phyloP scores from a whole-genome alignment of 768 basidiomycete species.

The Lepiota brunneoincarnata region DNA sequence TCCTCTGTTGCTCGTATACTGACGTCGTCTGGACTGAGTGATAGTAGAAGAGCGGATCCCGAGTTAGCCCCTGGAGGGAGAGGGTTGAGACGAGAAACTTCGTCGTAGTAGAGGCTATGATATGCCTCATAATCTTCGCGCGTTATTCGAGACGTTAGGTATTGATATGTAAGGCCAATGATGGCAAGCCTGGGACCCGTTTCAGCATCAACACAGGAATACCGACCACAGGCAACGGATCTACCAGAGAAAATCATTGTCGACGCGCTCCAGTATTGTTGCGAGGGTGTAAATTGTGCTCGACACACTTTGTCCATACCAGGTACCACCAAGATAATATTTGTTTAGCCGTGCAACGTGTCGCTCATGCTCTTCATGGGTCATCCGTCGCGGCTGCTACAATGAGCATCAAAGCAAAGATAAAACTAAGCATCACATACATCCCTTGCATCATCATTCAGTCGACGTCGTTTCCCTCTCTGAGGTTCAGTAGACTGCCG shows the following conservation, averaged over 20 bases:
- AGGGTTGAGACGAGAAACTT: conserved; percentile 89
- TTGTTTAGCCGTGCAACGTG: conserved; percentile 68
- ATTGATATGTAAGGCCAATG: conserved; percentile 91
- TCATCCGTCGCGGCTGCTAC: conserved; percentile 55
- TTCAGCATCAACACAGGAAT: too few species aligned
- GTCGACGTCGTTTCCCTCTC: conserved; percentile 52
- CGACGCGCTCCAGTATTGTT: conserved; percentile 85
- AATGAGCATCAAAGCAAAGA: conserved; percentile 3
- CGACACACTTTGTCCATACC: conserved; percentile 86
- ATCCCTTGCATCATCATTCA: conserved; percentile 41
- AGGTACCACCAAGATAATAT: conserved; percentile 84
- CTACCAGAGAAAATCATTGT: conserved; percentile 92
- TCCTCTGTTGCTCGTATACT: conserved; percentile 85
- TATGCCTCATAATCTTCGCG: conserved; percentile 81
- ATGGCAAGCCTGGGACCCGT: conserved; percentile 73
- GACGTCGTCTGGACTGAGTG: conserved; percentile 77
- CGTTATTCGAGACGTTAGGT: conserved; percentile 83
- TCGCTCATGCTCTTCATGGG: conserved; percentile 66
- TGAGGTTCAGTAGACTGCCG: conserved; percentile 25
- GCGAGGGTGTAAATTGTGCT: conserved; percentile 89
- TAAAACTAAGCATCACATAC: conserved; percentile 11
- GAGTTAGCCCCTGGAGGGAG: conserved; percentile 34
- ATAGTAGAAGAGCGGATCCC: conserved; percentile 33
- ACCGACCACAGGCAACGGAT: conserved; percentile 12
- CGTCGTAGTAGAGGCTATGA: conserved; percentile 80